Conservation (phyloP, 352 stramenopile genomes). For the Phytophthora multivora region DNA sequence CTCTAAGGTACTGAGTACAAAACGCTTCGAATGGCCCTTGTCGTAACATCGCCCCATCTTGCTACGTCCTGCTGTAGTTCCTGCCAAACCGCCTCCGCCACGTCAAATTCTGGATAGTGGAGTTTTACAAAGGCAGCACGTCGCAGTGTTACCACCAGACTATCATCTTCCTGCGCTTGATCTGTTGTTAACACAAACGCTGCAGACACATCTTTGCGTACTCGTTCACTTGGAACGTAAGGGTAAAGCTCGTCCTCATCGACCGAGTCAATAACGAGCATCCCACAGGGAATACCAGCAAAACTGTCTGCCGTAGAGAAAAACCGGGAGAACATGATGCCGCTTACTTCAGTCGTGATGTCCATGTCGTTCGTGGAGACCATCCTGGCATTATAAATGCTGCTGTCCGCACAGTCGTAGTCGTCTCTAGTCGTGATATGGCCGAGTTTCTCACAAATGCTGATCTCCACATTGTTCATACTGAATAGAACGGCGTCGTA, state of each 20-base stretch:
- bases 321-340: constrained; percentile 8
- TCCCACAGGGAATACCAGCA: constrained; percentile 5
- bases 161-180: neutral
- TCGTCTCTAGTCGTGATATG: constrained; percentile 37
- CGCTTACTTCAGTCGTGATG: constrained; percentile 10
- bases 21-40: constrained; percentile 15
- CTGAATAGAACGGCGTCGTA: constrained; percentile 34
- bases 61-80: constrained; percentile 24
- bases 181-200: constrained; percentile 15
- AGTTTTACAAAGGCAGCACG: constrained; percentile 23
- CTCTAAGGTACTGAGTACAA: constrained; percentile 21
- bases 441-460: constrained; percentile 38
- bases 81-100: constrained; percentile 3
- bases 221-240: constrained; percentile 12
- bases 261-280: constrained; percentile 20
- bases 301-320: neutral
- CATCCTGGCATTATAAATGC: constrained; percentile 21
- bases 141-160: constrained; percentile 26
- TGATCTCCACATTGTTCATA: constrained; percentile 14
- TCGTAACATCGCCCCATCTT: constrained; percentile 24
- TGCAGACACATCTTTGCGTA: constrained; percentile 23
- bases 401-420: constrained; percentile 23
- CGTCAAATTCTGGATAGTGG: constrained; percentile 13
- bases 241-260: constrained; percentile 34
- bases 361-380: constrained; percentile 12